Evolutionary conservation across 139 green algal genomes (phyloP), one percentile per base, ranked within the genome.

Genomic region (Chlorella sp.): DNA sequence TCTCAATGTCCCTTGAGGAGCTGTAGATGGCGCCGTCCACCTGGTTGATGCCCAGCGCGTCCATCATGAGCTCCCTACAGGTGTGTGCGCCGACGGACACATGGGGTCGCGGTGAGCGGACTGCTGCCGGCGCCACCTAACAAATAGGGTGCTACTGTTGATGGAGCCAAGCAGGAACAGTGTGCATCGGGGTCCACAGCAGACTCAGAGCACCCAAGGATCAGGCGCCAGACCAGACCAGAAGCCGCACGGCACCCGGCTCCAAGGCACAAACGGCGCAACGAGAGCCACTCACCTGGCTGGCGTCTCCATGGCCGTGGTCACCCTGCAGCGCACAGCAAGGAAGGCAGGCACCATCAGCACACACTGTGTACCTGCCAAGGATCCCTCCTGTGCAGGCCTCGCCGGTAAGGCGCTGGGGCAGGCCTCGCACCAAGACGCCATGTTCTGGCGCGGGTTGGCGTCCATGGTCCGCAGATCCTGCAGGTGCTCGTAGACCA

Each of bases 51-150:
- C 6, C n/a, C 35, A 71, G 66, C 2, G 26, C 5, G 24, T 71
- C 66, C 66, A 62, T 55, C 10, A 71, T 71, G 31, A 71, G 35
- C 66, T 71, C 33, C n/a, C n/a, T n/a, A n/a, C n/a, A n/a, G n/a
- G n/a, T n/a, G n/a, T n/a, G n/a, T n/a, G n/a, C n/a, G n/a, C n/a
- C n/a, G n/a, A n/a, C n/a, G n/a, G n/a, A n/a, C n/a, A n/a, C n/a
- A n/a, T n/a, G n/a, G n/a, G n/a, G n/a, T n/a, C n/a, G n/a, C n/a
- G n/a, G n/a, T n/a, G n/a, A n/a, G n/a, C n/a, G n/a, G 26, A 31
- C n/a, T 6, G 66, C 66, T 26, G 35, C 26, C 5, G 33, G 26
- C 66, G 61, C 66, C 66, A 71, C 62, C 66, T 35, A 71, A 2
- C 31, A 32, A 14, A 32, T 51, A 2, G 50, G 2, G 63, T 69